Evolutionary conservation across 2,329 filamentous ascomycete species (phyloP), one percentile per base, ranked within the genome.

Genomic region (Cordyceps farinosa): DNA sequence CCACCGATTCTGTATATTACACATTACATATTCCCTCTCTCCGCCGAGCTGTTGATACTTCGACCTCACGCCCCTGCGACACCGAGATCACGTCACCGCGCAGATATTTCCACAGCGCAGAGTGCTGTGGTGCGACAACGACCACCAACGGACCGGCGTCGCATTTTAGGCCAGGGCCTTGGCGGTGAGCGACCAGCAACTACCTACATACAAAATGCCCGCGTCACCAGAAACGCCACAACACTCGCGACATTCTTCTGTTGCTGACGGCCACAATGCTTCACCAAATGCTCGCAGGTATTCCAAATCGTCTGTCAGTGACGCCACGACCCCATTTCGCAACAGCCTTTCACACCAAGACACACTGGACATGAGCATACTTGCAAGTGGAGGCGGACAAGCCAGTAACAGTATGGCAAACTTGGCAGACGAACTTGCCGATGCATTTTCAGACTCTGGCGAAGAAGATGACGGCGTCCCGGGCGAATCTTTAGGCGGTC

Each of bases 341-440:
- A 78, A 76, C 68, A 82, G 80, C 69, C 80, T 80, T 68, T 79
- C 78, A 69, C 79, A 82, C 61, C 75, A 78, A 64, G 82, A 84
- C 67, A 71, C 70, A 42, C 71, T 79, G n/a, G 79, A 82, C 61
- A 73, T 84, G 58, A 75, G 75, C 63, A 73, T 78, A n/a, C 78
- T 82, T 54, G 74, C 76, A 64, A 74, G 72, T 62, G 77, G 75
- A 48, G 80, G 75, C 44, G 74, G 74, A 52, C 76, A 74, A 30
- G 73, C 73, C 3, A 78, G 77, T 56, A 85, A 85, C 65, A 88
- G 88, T 9, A 79, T 92, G 66, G 91, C 90, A 38, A 93, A 92
- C 69, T 75, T 95, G 55, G 91, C 91, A 1, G 91, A 94, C 74
- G 91, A 95, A 75, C 79, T 95, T 54, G 91, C 89, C 1, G 90